These are phyloP conservation scores for Santalum album DNA, from an alignment of 164 flowering plant species.

Conservation along the genomic window DNA sequence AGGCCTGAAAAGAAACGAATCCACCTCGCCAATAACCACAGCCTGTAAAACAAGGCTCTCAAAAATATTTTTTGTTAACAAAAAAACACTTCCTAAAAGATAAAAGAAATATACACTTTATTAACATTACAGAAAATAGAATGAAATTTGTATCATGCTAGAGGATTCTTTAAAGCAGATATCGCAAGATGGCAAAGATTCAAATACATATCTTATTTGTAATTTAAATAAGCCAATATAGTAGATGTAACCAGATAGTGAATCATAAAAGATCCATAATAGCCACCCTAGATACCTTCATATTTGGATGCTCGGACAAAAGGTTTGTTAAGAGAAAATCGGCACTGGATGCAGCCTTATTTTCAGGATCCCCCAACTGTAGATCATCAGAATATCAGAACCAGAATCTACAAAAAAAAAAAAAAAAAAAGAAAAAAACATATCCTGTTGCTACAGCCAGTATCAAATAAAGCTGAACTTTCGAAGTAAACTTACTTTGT, in stretches of 20 bases:
- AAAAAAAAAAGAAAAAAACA: too few species aligned
- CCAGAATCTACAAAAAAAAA: not conserved
- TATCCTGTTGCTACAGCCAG: too few species aligned
- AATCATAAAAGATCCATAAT: not conserved
- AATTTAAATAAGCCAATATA: too few species aligned
- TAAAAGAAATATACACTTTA: not conserved
- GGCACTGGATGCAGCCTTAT: constrained; percentile 82
- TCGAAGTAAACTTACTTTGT: constrained; percentile 55
- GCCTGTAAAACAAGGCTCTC: constrained; percentile 38
- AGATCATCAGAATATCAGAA: constrained; percentile 11
- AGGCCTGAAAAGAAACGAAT: constrained; percentile 86
- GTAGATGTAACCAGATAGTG: too few species aligned
- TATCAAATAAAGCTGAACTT: not conserved
- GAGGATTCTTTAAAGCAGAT: too few species aligned
- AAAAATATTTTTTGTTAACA: not conserved
- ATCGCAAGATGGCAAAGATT: too few species aligned
- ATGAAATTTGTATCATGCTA: too few species aligned
- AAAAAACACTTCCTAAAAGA: not conserved
- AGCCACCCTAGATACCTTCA: constrained; percentile 58
- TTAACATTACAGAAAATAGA: too few species aligned
- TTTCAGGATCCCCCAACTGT: constrained; percentile 96
- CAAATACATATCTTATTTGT: too few species aligned
- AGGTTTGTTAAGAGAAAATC: constrained; percentile 74
- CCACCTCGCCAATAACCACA: constrained; percentile 95
- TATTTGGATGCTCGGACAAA: constrained; percentile 85